Percentiles rank a stretch among this genome's conserved stretches.
Evolutionary conservation across 805 yeast species (phyloP).

Genomic region (Wickerhamomyces canadensis): DNA sequence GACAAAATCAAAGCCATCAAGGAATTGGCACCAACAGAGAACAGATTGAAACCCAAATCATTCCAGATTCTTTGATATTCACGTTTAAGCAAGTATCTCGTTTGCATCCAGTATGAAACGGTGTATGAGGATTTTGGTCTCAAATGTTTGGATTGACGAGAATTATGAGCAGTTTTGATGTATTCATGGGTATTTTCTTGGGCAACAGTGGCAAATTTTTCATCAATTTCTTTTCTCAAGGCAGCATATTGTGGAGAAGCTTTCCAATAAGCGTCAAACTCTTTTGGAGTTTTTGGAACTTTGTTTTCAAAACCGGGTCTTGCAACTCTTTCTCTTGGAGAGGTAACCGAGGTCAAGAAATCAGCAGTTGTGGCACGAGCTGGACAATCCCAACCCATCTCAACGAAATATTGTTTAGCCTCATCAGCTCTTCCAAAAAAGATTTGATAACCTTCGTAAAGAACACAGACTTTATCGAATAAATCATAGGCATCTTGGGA

Average conservation of each 20-base stretch:
- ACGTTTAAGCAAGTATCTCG: conserved; percentile 37
- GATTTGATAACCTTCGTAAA: conserved; percentile 50
- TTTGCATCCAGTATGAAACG: conserved; percentile 46
- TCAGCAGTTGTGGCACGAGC: conserved; percentile 52
- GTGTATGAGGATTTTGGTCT: conserved; percentile 42
- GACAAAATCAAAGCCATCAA: conserved; percentile 48
- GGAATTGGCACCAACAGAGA: conserved; percentile 36
- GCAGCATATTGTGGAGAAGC: conserved; percentile 33
- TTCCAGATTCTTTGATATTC: conserved; percentile 41
- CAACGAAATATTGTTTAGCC: conserved; percentile 41
- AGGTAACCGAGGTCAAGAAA: conserved; percentile 46
- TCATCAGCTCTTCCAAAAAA: conserved; percentile 37
- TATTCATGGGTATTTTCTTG: conserved; percentile 18
- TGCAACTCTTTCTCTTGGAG: conserved; percentile 42
- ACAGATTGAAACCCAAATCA: conserved; percentile 39
- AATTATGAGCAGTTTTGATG: conserved; percentile 36
- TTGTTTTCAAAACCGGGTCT: conserved; percentile 35
- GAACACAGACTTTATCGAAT: conserved; percentile 43
- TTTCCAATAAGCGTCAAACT: conserved; percentile 43
- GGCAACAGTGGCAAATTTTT: conserved; percentile 4
- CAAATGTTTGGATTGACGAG: conserved; percentile 42
- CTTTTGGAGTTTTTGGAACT: conserved; percentile 46
- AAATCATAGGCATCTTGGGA: conserved; percentile 45
- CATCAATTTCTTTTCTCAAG: conserved; percentile 40
- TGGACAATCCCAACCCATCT: conserved; percentile 50